These are phyloP conservation scores for Leishmania gerbilli DNA, from an alignment of 208 protist species.

Conservation along the genomic window DNA sequence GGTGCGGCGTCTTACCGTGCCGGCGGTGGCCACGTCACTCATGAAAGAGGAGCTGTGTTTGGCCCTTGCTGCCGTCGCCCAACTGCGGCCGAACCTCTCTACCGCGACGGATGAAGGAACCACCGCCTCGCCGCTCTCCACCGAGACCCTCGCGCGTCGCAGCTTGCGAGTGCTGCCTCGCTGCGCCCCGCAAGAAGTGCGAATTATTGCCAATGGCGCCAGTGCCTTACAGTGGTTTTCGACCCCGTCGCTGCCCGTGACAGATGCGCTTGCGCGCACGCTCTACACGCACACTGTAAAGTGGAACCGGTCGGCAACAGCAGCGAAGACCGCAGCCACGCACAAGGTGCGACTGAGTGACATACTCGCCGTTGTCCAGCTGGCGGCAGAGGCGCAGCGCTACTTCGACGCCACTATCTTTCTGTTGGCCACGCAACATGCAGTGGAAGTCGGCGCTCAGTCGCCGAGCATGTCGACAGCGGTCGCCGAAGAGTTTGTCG, in stretches of 20 bases:
- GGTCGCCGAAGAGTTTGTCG: constrained; percentile 15
- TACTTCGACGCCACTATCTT: constrained; percentile 31
- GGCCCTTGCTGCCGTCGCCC: constrained; percentile 55
- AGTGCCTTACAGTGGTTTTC: constrained; percentile 35
- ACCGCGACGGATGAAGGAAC: not conserved
- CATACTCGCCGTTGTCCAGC: constrained; percentile 14
- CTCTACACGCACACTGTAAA: constrained; percentile 26
- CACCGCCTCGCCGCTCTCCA: not conserved
- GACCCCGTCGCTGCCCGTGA: constrained; percentile 16
- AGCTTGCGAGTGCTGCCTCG: constrained; percentile 38
- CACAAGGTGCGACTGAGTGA: constrained; percentile 21
- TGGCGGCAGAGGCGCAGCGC: constrained; percentile 16
- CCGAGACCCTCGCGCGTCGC: constrained; percentile 18
- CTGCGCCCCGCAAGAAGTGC: constrained; percentile 60
- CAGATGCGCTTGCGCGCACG: constrained; percentile 41
- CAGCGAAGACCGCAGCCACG: not conserved
- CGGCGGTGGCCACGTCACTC: constrained; percentile 21
- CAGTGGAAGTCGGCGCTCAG: not conserved
- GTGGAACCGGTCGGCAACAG: not conserved
- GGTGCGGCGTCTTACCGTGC: constrained; percentile 27
- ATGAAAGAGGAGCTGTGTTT: constrained; percentile 66
- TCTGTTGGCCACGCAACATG: constrained; percentile 14
- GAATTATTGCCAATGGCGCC: constrained; percentile 64
- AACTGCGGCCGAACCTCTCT: constrained; percentile 21
- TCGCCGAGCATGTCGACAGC: constrained; percentile 2